Evolutionary conservation across 306 rosid genomes (phyloP).

Genomic region (Rosa lucieae): DNA sequence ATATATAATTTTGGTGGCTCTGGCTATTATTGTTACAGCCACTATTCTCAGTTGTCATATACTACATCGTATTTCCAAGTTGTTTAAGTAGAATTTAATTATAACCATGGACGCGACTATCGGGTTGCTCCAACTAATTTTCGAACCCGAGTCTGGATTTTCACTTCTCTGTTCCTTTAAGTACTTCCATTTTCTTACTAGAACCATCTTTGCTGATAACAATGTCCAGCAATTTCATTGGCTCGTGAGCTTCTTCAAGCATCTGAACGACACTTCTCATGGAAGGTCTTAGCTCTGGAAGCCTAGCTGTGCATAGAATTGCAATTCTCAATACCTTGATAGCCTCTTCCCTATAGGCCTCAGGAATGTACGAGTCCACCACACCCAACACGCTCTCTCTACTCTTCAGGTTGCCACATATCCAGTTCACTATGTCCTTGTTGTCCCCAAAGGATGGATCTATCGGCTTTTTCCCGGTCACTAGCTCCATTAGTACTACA

Average conservation of each 20-base stretch:
- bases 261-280: conserved; percentile 91
- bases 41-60: conserved; percentile 3
- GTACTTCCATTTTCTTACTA: conserved; percentile 26
- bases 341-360: conserved; percentile 56
- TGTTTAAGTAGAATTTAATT: neutral
- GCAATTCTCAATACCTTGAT: conserved; percentile 67
- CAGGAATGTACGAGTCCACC: conserved; percentile 61
- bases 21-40: conserved; percentile 4
- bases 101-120: neutral
- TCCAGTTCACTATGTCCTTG: conserved; percentile 80
- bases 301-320: conserved; percentile 61
- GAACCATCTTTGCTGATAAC: conserved; percentile 52
- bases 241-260: conserved; percentile 66
- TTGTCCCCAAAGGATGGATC: conserved; percentile 78
- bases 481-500: conserved; percentile 86
- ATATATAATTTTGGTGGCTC: neutral
- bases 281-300: conserved; percentile 66
- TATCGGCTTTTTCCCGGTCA: conserved; percentile 74
- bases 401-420: conserved; percentile 47
- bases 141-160: neutral
- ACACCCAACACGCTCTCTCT: conserved; percentile 44
- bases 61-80: neutral
- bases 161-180: conserved; percentile 21
- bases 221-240: conserved; percentile 56
- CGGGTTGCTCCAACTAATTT: neutral